phyloP scores from a whole-genome alignment of 805 yeast species.

The Naumovozyma baii region DNA sequence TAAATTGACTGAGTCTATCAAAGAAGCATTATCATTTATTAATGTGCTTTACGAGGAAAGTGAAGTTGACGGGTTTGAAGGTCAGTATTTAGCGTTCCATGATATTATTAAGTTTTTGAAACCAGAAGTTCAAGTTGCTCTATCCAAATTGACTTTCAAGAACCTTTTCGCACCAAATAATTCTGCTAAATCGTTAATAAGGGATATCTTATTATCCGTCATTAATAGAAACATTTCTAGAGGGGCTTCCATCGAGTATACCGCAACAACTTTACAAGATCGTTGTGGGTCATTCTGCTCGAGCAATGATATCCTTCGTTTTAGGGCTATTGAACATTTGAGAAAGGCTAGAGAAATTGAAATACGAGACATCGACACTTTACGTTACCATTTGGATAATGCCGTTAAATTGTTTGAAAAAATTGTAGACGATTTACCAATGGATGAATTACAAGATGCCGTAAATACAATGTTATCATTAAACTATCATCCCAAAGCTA shows the following conservation, averaged over 20 bases:
- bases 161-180: constrained; percentile 68
- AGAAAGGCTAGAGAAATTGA: constrained; percentile 77
- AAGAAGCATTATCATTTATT: constrained; percentile 84
- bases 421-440: constrained; percentile 65
- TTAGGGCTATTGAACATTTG: constrained; percentile 86
- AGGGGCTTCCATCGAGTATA: constrained; percentile 88
- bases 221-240: constrained; percentile 79
- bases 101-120: constrained; percentile 65
- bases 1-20: constrained; percentile 64
- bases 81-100: constrained; percentile 37
- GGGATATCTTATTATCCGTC: constrained; percentile 79
- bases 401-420: constrained; percentile 71
- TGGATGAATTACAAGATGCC: constrained; percentile 76
- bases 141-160: constrained; percentile 58
- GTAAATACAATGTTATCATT: constrained; percentile 67
- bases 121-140: constrained; percentile 54
- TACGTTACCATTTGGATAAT: constrained; percentile 54
- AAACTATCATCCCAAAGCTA: constrained; percentile 75
- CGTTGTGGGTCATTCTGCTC: constrained; percentile 94
- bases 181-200: constrained; percentile 47
- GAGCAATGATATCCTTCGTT: constrained; percentile 83
- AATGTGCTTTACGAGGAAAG: constrained; percentile 71
- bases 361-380: constrained; percentile 58
- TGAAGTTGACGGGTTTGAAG: constrained; percentile 31
- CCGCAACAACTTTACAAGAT: constrained; percentile 79